Evolutionary conservation across 106 monocot genomes (phyloP), one percentile per base, ranked within the genome.

Genomic region (Allium sativum): DNA sequence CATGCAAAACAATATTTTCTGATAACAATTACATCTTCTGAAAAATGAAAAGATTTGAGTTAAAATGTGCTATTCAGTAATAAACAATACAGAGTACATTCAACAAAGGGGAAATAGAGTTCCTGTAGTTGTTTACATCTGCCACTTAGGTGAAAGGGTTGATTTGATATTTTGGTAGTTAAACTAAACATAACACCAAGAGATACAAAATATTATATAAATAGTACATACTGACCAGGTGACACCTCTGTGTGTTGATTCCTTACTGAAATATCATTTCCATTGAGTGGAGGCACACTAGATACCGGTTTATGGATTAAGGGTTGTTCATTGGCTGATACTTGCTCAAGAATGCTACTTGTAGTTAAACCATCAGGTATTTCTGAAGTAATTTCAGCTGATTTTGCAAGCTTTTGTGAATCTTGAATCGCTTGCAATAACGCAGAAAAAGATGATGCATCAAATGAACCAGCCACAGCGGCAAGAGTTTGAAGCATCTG

Each of bases 401-500:
- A 79, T 58, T 47, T 59, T 73, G 72, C 74, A 58, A 57, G 42
- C 62, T 69, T 78, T 42, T 73, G 59, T 45, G 44, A 18, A 76
- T 76, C 76, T 65, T 92, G 84, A 70, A 79, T 79, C 62, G 73
- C 64, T 70, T 78, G 74, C 17, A 82, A 55, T 44, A 84, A 69
- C 50, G 58, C 64, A 64, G 70, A 72, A 48, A 87, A 65, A 17
- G 67, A 73, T 62, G 20, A 72, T 55, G 65, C 11, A 74, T 87
- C 84, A 64, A 68, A 56, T 59, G 84, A 75, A 53, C 81, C 76
- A 64, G 79, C 76, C 70, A 79, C 59, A 58, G 17, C 75, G 11
- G 73, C 78, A 56, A 92, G 81, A 72, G 70, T 87, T 60, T 56
- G 79, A 45, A 88, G 65, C 40, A 93, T 62, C 64, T 88, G 78